Evolutionary conservation across 768 basidiomycete species (phyloP).

Genomic region (Boletus rubescentipes): DNA sequence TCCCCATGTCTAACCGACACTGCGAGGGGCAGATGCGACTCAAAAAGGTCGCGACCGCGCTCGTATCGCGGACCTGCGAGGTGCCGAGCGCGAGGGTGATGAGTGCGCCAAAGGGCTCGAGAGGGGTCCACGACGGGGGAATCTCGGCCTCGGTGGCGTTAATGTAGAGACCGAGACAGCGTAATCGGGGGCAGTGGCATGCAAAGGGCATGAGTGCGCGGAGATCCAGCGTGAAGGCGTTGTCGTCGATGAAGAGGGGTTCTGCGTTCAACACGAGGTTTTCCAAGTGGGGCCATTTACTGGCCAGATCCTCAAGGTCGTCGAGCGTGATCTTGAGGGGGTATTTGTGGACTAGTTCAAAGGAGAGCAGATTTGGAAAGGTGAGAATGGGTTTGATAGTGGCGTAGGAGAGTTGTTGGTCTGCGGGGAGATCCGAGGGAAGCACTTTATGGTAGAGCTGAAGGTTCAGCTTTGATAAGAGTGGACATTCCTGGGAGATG

Average conservation of each 20-base stretch:
- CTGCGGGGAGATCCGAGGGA: slow-evolving; percentile 11
- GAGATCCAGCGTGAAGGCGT: slow-evolving; percentile 34
- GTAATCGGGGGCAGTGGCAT: slow-evolving; percentile 37
- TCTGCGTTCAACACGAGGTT: slow-evolving; percentile 47
- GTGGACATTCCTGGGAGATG: slow-evolving; percentile 47
- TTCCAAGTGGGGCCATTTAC: slow-evolving; percentile 45
- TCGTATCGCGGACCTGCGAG: slow-evolving; percentile 44
- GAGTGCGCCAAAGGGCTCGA: slow-evolving; percentile 23
- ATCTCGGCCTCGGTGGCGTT: slow-evolving; percentile 31
- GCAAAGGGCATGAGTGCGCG: slow-evolving; percentile 41
- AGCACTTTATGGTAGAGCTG: slow-evolving; percentile 30
- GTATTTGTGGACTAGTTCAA: slow-evolving; percentile 33
- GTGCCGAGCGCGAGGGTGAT: slow-evolving; percentile 46
- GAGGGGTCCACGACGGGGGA: neutral
- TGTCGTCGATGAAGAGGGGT: slow-evolving; percentile 33
- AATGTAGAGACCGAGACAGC: slow-evolving; percentile 38
- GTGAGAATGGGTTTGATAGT: slow-evolving; percentile 38
- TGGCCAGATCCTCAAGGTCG: slow-evolving; percentile 47
- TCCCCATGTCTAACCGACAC: slow-evolving; percentile 44
- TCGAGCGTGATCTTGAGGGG: slow-evolving; percentile 36
- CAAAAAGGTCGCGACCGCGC: slow-evolving; percentile 50
- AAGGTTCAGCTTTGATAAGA: slow-evolving; percentile 44
- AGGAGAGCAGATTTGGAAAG: slow-evolving; percentile 32
- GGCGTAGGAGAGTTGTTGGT: slow-evolving; percentile 34
- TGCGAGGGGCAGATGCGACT: slow-evolving; percentile 48